Base-by-base conservation (phyloP, 345 rosid species). In the Arabis alpina region DNA sequence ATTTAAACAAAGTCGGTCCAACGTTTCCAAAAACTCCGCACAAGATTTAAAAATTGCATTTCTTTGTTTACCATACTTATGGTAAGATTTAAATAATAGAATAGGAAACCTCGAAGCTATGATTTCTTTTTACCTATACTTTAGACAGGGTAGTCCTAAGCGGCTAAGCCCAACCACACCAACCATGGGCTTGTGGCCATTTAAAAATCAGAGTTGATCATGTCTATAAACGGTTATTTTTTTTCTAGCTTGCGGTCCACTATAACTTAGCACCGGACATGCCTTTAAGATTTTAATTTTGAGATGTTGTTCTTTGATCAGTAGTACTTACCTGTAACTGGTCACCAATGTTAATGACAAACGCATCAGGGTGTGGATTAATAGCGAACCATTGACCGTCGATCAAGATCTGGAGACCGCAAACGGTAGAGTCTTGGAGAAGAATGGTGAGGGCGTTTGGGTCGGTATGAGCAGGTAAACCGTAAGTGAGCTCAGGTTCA, bases 381-480 rank as follows among this genome's bases (percentile, higher is more conserved):
- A 93, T 84, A 0, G 96, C 93, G 42, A 90, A 64, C 98, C 98
- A 93, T 30, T 73, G 82, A 40, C 82, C 89, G 4, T 86, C 86
- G 73, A 82, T 88, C 68, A 88, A 84, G 50, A 93, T 93, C 65
- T 93, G 98, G 16, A 93, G 96, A 40, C 98, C 98, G 0, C 88
- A 58, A 1, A 87, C 92, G 2, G 80, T 62, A n/a, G 70, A n/a
- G 62, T 93, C 98, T 79, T 93, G 98, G 53, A 93, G 88, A 16
- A 93, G 79, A 57, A 93, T 86, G 37, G 98, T 93, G 16, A 93
- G 87, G 8, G 88, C 85, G 30, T 93, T 90, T 0, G 98, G 98
- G 83, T 93, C 98, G 0, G 98, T 90, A 68, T 93, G 98, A 25
- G 80, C 88, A 4, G 97, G 98, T 60, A 93, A 80, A 10, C 98